Evolutionary conservation across 73 alveolate genomes (phyloP), one percentile per base, ranked within the genome.

Genomic region (Paramecium bursaria): DNA sequence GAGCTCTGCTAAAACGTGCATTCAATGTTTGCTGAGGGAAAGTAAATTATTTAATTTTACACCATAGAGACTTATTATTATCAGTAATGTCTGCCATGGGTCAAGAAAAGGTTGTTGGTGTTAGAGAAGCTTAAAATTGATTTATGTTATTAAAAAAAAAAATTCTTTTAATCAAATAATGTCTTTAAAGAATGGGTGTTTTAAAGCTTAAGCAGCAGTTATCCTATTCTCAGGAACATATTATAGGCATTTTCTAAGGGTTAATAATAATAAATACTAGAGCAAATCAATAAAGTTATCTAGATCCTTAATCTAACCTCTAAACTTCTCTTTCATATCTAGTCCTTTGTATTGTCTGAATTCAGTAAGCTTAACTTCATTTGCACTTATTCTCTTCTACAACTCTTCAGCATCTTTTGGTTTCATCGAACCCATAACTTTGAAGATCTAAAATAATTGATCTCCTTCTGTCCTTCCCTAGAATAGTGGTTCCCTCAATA

Each of bases 41-140:
- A 90, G 89, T 67, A 67, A n/a, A 14, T 42, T 25, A 25, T n/a
- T 0, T 25, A 29, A 27, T 67, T 15, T 5, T 7, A 67, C 21
- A 67, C 7, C 1, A n/a, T 1, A 67, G 82, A 74, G 95, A 93
- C 49, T 48, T 90, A 61, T 75, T 92, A 21, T 92, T 92, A 52
- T 87, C 96, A 39, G 98, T 95, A 25, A 52, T 94, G 44, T 82
- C 93, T 27, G 95, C 95, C 75, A 86, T 92, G 94, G 98, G 95
- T 30, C 74, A 55, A 26, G 99, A 95, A 76, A 90, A 92, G 74
- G 79, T 95, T 75, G 85, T 90, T 46, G 89, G 94, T 47, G 87
- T 67, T 82, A 94, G 93, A 90, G 98, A 94, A 90, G 94, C 89
- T 55, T 67, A 67, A 15, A 47, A 67, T 11, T 67, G 82, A 35